Evolutionary conservation across 345 rosid genomes (phyloP).

Genomic region (Eucalyptus virginea): DNA sequence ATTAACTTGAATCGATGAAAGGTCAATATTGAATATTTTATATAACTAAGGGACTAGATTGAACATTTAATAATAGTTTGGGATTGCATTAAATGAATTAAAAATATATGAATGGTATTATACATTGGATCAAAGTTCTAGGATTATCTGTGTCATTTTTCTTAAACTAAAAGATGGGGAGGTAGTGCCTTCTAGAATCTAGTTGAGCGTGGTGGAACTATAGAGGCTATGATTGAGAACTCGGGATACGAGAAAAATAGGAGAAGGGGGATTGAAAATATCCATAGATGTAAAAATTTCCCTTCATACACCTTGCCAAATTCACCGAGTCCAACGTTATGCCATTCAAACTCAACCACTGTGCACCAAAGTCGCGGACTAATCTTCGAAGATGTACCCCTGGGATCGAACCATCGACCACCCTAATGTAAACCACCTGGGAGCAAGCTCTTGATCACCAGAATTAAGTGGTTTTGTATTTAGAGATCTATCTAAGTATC

Average conservation of each 20-base stretch:
- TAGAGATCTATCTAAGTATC: background rate
- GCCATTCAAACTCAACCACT: background rate
- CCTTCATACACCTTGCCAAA: background rate
- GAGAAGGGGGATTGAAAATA: background rate
- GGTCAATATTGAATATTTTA: background rate
- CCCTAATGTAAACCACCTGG: background rate
- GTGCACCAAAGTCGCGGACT: background rate
- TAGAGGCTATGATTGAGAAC: background rate
- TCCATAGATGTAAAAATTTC: background rate
- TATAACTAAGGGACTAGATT: background rate
- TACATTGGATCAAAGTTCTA: fast-evolving
- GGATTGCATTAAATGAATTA: background rate
- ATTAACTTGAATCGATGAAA: background rate
- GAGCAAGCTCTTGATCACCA: background rate
- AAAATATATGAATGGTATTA: background rate
- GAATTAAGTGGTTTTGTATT: background rate
- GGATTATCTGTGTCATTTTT: fast-evolving
- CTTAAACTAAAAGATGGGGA: background rate
- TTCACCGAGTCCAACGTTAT: background rate
- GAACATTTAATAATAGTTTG: background rate
- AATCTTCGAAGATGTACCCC: background rate
- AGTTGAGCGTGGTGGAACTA: background rate
- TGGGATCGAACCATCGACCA: background rate
- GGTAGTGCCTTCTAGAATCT: background rate
- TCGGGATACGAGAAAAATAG: background rate